These are phyloP conservation scores for Pestalotiopsis fici DNA, from an alignment of 2,329 filamentous ascomycete species.

Conservation along the genomic window DNA sequence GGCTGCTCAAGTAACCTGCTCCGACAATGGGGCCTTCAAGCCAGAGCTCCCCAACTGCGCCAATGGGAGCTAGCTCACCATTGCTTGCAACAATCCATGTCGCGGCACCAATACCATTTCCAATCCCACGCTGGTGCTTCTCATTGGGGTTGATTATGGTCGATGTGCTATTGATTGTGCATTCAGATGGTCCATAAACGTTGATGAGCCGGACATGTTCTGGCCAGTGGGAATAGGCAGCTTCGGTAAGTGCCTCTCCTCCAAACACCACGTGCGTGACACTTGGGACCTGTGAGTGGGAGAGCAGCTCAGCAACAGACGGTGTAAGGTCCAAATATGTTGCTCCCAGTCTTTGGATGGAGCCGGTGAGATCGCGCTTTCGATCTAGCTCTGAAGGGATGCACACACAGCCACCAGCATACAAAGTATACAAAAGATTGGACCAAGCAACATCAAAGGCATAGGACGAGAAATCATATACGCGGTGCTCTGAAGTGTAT, in stretches of 20 bases:
- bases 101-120: background rate
- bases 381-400: background rate
- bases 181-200: background rate
- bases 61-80: constrained; percentile 15
- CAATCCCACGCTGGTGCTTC: no score
- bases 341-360: no score
- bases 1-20: constrained; percentile 44
- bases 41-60: constrained; percentile 18
- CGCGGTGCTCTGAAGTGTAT: no score
- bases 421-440: constrained; percentile 14
- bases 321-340: no score
- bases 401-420: constrained; percentile 13
- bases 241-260: background rate
- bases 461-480: no score
- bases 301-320: no score
- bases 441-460: no score
- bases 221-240: background rate
- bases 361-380: no score
- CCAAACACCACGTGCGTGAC: background rate
- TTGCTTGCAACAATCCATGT: constrained; percentile 15
- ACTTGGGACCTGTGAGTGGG: background rate
- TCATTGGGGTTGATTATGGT: background rate
- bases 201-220: background rate
- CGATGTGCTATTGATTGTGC: background rate
- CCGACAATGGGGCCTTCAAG: constrained; percentile 39